These are phyloP conservation scores for Oryza glumipatula DNA, from an alignment of 176 grass and related monocot species.

Conservation along the genomic window DNA sequence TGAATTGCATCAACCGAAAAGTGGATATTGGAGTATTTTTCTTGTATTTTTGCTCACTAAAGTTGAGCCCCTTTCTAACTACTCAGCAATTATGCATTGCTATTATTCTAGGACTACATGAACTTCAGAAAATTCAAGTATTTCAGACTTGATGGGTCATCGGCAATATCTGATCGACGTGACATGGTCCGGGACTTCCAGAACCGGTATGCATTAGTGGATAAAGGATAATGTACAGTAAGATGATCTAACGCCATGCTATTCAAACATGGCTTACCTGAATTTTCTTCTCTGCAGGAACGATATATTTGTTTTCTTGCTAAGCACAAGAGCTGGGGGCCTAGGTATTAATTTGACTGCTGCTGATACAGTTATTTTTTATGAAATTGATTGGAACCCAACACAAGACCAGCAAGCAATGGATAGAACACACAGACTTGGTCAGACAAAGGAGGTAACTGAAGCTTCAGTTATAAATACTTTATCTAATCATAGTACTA, in stretches of 20 bases:
- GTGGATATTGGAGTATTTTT: slow-evolving; percentile 19
- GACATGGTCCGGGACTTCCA: slow-evolving; percentile 99
- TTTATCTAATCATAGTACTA: slow-evolving; percentile 24
- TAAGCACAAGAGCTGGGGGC: slow-evolving; percentile 97
- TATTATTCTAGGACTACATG: slow-evolving; percentile 95
- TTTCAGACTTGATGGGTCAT: slow-evolving; percentile 95
- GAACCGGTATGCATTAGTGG: slow-evolving; percentile 54
- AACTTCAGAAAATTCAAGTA: slow-evolving; percentile 99
- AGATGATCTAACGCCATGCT: slow-evolving; percentile 15
- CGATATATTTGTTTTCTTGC: slow-evolving; percentile 99
- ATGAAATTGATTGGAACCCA: slow-evolving; percentile 99
- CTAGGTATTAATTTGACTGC: slow-evolving; percentile 99
- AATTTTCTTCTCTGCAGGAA: slow-evolving; percentile 68
- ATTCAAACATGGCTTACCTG: slow-evolving; percentile 38
- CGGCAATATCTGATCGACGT: slow-evolving; percentile 87
- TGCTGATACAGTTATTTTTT: slow-evolving; percentile 99
- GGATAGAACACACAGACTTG: slow-evolving; percentile 98
- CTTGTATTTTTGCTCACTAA: not conserved
- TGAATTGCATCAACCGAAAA: slow-evolving; percentile 7
- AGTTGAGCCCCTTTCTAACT: not conserved
- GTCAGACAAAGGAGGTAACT: slow-evolving; percentile 93
- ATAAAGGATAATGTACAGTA: not conserved
- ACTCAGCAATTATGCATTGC: not conserved
- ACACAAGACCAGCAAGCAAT: slow-evolving; percentile 99
- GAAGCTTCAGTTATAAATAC: slow-evolving; percentile 22